Percentiles rank a stretch among this genome's conserved stretches.
Evolutionary conservation across 2,329 filamentous ascomycete species (phyloP).

Genomic region (Aspergillus aculeatinus): DNA sequence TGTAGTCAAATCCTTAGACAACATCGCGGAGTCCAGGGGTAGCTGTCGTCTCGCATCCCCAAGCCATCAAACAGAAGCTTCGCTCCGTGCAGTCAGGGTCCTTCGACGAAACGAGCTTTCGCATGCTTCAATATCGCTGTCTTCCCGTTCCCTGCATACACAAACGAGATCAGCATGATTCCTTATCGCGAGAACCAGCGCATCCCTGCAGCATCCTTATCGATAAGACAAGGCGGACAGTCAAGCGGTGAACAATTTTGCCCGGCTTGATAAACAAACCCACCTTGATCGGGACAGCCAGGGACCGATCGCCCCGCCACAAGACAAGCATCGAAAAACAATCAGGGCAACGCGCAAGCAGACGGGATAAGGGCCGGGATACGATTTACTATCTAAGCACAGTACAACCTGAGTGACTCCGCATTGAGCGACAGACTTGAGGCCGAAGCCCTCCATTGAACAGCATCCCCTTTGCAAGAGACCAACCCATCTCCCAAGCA

Average conservation of each 20-base stretch:
- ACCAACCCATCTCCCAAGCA: background rate
- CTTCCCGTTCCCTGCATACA: background rate
- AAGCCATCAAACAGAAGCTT: no score
- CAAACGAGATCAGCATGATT: background rate
- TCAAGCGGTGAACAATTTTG: background rate
- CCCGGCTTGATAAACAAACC: background rate
- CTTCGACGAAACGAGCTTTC: no score
- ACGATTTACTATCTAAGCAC: background rate
- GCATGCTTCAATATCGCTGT: no score
- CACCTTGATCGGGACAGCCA: slow-evolving; percentile 1
- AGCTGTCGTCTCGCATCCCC: no score
- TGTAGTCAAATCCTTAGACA: no score
- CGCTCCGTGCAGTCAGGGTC: no score
- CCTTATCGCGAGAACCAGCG: background rate
- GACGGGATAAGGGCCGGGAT: background rate
- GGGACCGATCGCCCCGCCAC: slow-evolving; percentile 13
- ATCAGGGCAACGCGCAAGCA: slow-evolving; percentile 1
- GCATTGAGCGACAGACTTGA: background rate
- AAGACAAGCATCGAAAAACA: slow-evolving; percentile 11
- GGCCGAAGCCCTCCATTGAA: background rate
- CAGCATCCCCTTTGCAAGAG: background rate
- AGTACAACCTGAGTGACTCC: background rate
- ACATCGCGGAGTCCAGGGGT: no score
- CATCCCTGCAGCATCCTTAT: background rate
- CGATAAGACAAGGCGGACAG: background rate